Conservation (phyloP, 1,284 basidiomycete species). For the Irpex sp. region DNA sequence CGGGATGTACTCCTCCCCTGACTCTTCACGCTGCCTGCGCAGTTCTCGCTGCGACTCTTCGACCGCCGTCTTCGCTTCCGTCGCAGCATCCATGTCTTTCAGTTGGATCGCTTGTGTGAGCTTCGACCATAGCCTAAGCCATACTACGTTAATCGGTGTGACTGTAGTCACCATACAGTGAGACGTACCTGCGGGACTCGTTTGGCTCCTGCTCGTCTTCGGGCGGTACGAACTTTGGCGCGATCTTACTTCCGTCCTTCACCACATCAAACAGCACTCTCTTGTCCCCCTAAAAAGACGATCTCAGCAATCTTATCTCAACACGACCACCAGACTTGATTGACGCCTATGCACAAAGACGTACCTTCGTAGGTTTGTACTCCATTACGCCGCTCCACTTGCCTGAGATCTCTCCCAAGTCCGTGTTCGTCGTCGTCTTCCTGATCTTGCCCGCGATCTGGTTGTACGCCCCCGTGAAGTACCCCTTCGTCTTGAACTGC, state of each 20-base stretch:
- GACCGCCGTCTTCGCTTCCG: conserved; percentile 84
- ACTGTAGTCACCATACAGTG: not conserved
- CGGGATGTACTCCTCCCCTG: conserved; percentile 61
- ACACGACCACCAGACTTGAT: not conserved
- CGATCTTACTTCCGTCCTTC: conserved; percentile 68
- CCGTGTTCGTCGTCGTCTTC: conserved; percentile 41
- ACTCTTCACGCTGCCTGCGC: conserved; percentile 76
- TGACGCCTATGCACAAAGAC: not conserved
- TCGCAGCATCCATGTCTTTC: conserved; percentile 94
- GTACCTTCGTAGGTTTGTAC: conserved; percentile 69
- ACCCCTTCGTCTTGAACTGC: conserved; percentile 99
- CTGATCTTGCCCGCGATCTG: conserved; percentile 82
- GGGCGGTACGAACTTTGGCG: conserved; percentile 81
- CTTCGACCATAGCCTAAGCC: conserved; percentile 73
- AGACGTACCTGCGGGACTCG: conserved; percentile 77
- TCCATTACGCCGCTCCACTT: conserved; percentile 94
- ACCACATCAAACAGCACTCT: conserved; percentile 83
- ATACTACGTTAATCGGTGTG: too few species aligned
- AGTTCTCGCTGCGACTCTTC: conserved; percentile 91
- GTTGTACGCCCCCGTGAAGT: conserved; percentile 97
- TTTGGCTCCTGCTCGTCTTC: conserved; percentile 88
- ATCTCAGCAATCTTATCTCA: not conserved
- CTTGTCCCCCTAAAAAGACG: conserved; percentile 58
- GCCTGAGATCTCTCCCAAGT: conserved; percentile 86
- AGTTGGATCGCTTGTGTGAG: conserved; percentile 85